Conservation (phyloP, 1,284 basidiomycete genomes). For the Inonotus obliquus region DNA sequence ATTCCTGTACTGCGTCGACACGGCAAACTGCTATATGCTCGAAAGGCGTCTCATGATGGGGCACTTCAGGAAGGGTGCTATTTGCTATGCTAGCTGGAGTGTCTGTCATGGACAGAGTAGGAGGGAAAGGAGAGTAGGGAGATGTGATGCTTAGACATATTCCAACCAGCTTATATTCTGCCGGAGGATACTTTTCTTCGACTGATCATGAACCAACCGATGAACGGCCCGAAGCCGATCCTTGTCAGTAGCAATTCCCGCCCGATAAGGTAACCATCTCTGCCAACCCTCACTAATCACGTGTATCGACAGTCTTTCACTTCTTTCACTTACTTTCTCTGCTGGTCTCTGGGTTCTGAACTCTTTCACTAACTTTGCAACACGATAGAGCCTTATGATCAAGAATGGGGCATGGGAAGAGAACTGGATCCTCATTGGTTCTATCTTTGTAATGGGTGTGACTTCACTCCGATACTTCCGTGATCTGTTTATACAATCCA, state of each 20-base stretch:
- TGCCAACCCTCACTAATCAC: too few relatives aligned
- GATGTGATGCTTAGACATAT: not conserved
- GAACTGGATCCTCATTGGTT: not conserved
- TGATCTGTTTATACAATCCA: too few relatives aligned
- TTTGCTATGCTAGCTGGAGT: not conserved
- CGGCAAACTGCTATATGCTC: conserved; percentile 10
- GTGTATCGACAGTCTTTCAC: too few relatives aligned
- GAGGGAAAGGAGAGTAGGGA: not conserved
- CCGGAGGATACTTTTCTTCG: not conserved
- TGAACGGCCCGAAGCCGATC: too few relatives aligned
- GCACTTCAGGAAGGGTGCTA: conserved; percentile 5
- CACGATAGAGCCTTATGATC: not conserved
- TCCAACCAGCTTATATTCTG: not conserved
- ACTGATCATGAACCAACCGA: too few relatives aligned
- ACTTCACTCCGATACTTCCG: not conserved
- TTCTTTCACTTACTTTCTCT: too few relatives aligned
- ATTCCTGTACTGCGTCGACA: conserved; percentile 24
- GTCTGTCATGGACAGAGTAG: not conserved
- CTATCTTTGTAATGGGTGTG: not conserved
- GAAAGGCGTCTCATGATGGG: conserved; percentile 10
- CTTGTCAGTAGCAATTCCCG: too few relatives aligned
- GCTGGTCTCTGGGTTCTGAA: not conserved
- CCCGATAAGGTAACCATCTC: too few relatives aligned
- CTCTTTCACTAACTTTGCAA: not conserved
- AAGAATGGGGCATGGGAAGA: too few relatives aligned